phyloP scores from a whole-genome alignment of 768 basidiomycete genomes.

The Collybia mongolica region DNA sequence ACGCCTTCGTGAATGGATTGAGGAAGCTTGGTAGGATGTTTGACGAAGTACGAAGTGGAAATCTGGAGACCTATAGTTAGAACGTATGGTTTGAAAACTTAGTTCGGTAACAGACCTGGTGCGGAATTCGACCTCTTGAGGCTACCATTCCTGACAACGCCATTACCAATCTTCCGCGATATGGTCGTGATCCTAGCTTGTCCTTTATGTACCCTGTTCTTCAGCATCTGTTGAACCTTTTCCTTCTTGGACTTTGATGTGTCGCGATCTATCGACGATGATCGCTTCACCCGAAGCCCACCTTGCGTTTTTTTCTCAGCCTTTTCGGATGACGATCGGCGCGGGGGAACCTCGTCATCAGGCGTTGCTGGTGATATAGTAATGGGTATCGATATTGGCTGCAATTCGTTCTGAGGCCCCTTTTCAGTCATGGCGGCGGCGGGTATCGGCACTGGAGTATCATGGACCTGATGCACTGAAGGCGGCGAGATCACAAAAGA shows the following conservation, averaged over 20 bases:
- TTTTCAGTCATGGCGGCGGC: neutral
- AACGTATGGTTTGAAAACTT: neutral
- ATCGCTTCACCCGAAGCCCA: constrained; percentile 26
- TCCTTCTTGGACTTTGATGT: constrained; percentile 67
- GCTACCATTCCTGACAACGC: constrained; percentile 54
- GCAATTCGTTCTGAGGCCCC: constrained; percentile 10
- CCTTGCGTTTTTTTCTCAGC: constrained; percentile 10
- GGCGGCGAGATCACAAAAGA: constrained; percentile 7
- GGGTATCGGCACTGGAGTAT: neutral
- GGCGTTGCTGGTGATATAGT: constrained; percentile 66
- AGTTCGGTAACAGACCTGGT: constrained; percentile 48
- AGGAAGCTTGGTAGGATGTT: constrained; percentile 68
- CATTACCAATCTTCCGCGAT: constrained; percentile 73
- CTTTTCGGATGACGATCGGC: constrained; percentile 11
- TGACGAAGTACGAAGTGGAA: constrained; percentile 66
- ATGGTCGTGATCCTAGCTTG: constrained; percentile 74
- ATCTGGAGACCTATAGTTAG: constrained; percentile 36
- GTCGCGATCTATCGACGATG: constrained; percentile 40
- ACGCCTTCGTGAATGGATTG: constrained; percentile 78
- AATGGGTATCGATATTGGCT: constrained; percentile 43
- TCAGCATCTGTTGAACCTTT: constrained; percentile 75
- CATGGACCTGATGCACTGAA: neutral
- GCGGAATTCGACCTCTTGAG: constrained; percentile 65
- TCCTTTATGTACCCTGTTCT: constrained; percentile 70
- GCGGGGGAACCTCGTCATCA: constrained; percentile 17